phyloP scores from a whole-genome alignment of 192 early-diverging fungal species.

The Coemansia sp. region DNA sequence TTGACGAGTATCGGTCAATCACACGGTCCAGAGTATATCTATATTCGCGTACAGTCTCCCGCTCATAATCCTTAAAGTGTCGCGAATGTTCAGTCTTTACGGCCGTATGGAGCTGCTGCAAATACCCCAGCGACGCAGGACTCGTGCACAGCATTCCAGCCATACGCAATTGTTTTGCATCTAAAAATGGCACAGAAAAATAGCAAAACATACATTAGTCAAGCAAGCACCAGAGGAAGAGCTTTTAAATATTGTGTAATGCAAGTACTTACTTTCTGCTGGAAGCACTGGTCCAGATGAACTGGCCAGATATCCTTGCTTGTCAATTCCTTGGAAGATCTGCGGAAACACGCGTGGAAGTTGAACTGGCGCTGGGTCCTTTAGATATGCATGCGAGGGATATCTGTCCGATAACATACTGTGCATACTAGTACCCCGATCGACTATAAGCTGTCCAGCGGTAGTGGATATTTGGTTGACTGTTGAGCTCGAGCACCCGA shows the following conservation, averaged over 20 bases:
- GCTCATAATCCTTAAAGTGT: slow-evolving; percentile 48
- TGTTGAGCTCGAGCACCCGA: slow-evolving; percentile 18
- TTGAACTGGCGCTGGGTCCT: neutral
- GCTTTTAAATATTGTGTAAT: too few species aligned
- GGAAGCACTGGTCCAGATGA: neutral
- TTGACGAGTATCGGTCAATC: slow-evolving; percentile 36
- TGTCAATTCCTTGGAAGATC: slow-evolving; percentile 19
- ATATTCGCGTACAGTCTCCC: slow-evolving; percentile 35
- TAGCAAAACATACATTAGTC: neutral
- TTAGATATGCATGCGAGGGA: slow-evolving; percentile 5
- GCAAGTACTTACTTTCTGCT: neutral
- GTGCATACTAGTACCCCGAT: slow-evolving; percentile 34
- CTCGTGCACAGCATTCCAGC: slow-evolving; percentile 43
- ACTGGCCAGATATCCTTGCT: neutral
- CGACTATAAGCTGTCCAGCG: slow-evolving; percentile 33
- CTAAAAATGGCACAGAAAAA: neutral
- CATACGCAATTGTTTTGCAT: slow-evolving; percentile 10
- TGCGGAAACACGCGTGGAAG: slow-evolving; percentile 32
- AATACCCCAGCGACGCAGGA: slow-evolving; percentile 12
- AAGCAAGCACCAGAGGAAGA: too few species aligned
- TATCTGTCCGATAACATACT: slow-evolving; percentile 12
- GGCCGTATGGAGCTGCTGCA: slow-evolving; percentile 31
- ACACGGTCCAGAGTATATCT: slow-evolving; percentile 22
- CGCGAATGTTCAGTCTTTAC: slow-evolving; percentile 23
- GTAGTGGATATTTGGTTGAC: slow-evolving; percentile 5